These are phyloP conservation scores for Onygenales sp. DNA, from an alignment of 2,329 filamentous ascomycete species.

Conservation along the genomic window DNA sequence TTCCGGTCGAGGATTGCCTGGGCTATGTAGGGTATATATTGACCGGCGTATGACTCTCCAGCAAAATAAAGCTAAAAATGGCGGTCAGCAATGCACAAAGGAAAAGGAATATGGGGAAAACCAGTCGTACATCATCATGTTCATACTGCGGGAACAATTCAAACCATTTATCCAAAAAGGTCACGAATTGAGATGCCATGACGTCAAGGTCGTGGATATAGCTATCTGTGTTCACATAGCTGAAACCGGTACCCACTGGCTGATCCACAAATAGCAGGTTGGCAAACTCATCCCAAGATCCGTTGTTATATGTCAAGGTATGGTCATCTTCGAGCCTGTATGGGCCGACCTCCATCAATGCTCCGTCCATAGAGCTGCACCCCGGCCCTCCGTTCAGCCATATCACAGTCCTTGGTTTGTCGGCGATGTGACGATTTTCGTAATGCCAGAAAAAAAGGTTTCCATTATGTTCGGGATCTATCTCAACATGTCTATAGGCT, in stretches of 20 bases:
- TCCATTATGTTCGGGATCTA: conserved; percentile 74
- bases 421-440: conserved; percentile 88
- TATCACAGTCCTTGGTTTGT: conserved; percentile 80
- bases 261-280: conserved; percentile 96
- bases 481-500: conserved; percentile 68
- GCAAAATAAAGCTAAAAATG: conserved; percentile 70
- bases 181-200: conserved; percentile 82
- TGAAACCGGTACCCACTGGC: conserved; percentile 92
- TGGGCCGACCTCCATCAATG: conserved; percentile 91
- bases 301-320: conserved; percentile 71
- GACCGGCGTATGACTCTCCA: conserved; percentile 93
- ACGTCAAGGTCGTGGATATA: conserved; percentile 76
- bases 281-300: conserved; percentile 98
- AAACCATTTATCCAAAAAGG: conserved; percentile 89
- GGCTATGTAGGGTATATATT: conserved; percentile 96
- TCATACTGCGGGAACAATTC: conserved; percentile 83
- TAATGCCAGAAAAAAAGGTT: conserved; percentile 99
- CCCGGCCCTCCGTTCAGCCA: conserved; percentile 97
- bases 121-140: conserved; percentile 71
- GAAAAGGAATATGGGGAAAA: background rate
- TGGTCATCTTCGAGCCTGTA: conserved; percentile 71
- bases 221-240: conserved; percentile 83
- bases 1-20: conserved; percentile 83
- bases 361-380: conserved; percentile 94
- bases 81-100: background rate